A percentile compares a stretch with the other conserved stretches of the same genome.
phyloP scores from a whole-genome alignment of 345 rosid genomes.

The Cardamine occulta region DNA sequence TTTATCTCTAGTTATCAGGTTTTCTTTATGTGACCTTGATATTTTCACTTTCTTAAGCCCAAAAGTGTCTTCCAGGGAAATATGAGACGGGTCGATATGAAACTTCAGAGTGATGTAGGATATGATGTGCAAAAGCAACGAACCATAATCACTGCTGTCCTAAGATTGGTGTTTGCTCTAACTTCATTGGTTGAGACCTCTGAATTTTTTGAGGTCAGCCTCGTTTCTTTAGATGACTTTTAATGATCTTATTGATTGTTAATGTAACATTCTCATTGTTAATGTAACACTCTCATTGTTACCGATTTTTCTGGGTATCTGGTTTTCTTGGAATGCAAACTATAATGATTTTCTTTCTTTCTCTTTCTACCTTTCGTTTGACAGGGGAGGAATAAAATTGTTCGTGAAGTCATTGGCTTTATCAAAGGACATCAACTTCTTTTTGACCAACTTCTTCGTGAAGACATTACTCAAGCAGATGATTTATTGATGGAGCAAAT shows the following conservation, averaged over 20 bases:
- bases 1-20: constrained; percentile 9
- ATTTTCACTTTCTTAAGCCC: constrained; percentile 31
- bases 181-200: constrained; percentile 80
- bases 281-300: neutral
- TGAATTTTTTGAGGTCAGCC: constrained; percentile 81
- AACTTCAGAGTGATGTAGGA: constrained; percentile 59
- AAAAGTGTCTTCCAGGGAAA: constrained; percentile 62
- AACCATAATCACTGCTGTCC: constrained; percentile 64
- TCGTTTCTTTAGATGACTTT: constrained; percentile 15
- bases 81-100: constrained; percentile 62
- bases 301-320: neutral
- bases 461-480: constrained; percentile 66
- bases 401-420: constrained; percentile 79
- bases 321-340: constrained; percentile 6
- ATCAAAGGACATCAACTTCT: constrained; percentile 77
- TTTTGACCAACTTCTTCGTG: constrained; percentile 82
- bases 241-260: neutral
- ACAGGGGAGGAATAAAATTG: constrained; percentile 90
- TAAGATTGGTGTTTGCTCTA: constrained; percentile 81
- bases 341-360: constrained; percentile 2
- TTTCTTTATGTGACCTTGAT: constrained; percentile 25
- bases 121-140: constrained; percentile 68
- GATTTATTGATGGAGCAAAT: constrained; percentile 86
- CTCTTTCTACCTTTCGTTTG: constrained; percentile 29
- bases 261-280: neutral